These are phyloP conservation scores for Septoria linicola DNA, from an alignment of 2,329 filamentous ascomycete genomes.

Conservation along the genomic window DNA sequence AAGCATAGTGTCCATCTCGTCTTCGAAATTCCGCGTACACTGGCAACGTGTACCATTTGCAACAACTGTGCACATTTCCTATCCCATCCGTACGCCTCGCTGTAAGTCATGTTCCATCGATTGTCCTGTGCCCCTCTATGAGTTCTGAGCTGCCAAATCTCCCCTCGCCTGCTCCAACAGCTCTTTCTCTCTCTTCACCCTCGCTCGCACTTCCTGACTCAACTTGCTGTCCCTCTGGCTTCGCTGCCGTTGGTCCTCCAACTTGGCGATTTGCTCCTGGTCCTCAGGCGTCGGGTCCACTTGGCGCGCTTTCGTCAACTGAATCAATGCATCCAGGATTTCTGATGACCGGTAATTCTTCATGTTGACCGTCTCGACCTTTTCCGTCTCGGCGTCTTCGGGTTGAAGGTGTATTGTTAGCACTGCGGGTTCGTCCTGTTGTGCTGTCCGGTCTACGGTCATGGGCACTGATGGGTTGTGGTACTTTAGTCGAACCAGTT, in stretches of 20 bases:
- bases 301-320: conserved; percentile 59
- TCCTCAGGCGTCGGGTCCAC: conserved; percentile 62
- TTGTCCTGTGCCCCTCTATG: background rate
- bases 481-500: conserved; percentile 85
- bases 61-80: background rate
- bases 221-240: conserved; percentile 57
- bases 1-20: conserved; percentile 17
- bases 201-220: conserved; percentile 54
- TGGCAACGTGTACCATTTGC: conserved; percentile 8
- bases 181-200: conserved; percentile 62
- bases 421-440: conserved; percentile 57
- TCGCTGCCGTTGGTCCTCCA: conserved; percentile 56
- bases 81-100: conserved; percentile 3
- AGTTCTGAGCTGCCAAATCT: conserved; percentile 36
- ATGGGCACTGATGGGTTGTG: conserved; percentile 86
- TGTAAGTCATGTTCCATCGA: background rate
- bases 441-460: conserved; percentile 68
- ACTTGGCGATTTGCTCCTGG: conserved; percentile 54
- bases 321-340: conserved; percentile 64
- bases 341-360: conserved; percentile 59
- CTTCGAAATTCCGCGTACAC: background rate
- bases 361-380: conserved; percentile 54
- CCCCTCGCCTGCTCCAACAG: conserved; percentile 57
- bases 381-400: conserved; percentile 34
- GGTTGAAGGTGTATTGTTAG: conserved; percentile 64